Base-by-base conservation (phyloP, 495 filamentous ascomycete species). In the Xanthoparmelia taractica region DNA sequence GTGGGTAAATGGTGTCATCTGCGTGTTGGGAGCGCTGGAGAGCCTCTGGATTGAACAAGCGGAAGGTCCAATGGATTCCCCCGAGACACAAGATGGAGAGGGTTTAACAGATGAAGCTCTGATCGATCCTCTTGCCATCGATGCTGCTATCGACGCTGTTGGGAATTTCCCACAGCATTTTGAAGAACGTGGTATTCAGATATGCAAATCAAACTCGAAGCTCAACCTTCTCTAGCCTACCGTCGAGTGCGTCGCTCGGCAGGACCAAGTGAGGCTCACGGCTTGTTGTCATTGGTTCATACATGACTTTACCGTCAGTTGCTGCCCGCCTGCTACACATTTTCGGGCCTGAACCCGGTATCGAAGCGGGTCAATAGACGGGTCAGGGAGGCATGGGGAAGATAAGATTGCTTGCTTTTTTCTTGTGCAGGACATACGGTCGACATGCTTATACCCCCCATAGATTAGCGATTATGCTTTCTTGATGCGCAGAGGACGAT, bases 1-100 rank as follows among this genome's bases (percentile, higher is more conserved):
- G 93, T 97, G 95, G 95, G 83, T 84, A 58, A 90, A 86, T 68
- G 89, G 86, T 12, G 54, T 90, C 12, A 84, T 97, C 38, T 87
- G 90, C 64, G 67, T 91, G 12, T 70, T 85, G 57, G 94, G 91
- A 52, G 90, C 88, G 48, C 70, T 80, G 31, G 72, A 82, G 61
- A 81, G 78, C 64, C 75, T 81, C 69, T 81, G 78, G 77, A 77
- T 83, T 74, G 73, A 80, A 56, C 78, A 80, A 64, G 66, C 70
- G 10, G 74, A 76, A 13, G 57, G 41, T 12, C 25, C 54, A 15
- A 62, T 61, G 48, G 62, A 62, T 40, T 31, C 47, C 25, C 13
- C 47, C 56, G 57, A 67, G 33, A 17, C 33, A n/a, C 48, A 64
- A n/a, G 67, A 58, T 33, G 68, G 61, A 37, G 65, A 59, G 34